Evolutionary conservation across 1,284 basidiomycete species (phyloP).

Genomic region (Ceraceosorus bombacis): DNA sequence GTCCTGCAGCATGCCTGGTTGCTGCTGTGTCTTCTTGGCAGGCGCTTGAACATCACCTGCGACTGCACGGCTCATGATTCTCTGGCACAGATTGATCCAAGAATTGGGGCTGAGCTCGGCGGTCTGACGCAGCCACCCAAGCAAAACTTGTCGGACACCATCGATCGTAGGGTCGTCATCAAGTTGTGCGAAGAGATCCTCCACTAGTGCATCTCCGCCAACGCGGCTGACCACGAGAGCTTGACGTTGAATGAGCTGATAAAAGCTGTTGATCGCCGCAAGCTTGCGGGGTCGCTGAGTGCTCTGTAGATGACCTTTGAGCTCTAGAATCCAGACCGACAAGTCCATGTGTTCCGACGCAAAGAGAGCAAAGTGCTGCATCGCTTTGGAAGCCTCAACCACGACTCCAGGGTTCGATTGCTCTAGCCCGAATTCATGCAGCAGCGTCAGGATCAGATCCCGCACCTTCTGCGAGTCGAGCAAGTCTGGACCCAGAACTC

Average conservation of each 20-base stretch:
- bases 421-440: conserved; percentile 76
- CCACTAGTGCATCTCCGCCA: conserved; percentile 86
- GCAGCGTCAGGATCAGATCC: conserved; percentile 71
- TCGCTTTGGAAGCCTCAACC: conserved; percentile 89
- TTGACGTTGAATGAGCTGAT: conserved; percentile 94
- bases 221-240: conserved; percentile 82
- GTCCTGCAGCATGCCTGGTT: conserved; percentile 54
- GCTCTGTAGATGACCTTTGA: conserved; percentile 26
- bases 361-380: conserved; percentile 95
- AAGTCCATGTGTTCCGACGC: conserved; percentile 61
- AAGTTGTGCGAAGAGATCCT: conserved; percentile 86
- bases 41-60: conserved; percentile 16
- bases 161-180: conserved; percentile 91
- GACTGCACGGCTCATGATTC: conserved; percentile 63
- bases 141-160: conserved; percentile 84
- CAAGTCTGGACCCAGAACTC: conserved; percentile 89
- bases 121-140: conserved; percentile 92
- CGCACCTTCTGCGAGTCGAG: conserved; percentile 74
- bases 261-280: conserved; percentile 87
- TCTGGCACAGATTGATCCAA: conserved; percentile 95
- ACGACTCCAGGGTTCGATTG: conserved; percentile 68
- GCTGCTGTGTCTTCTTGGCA: conserved; percentile 1
- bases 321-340: conserved; percentile 27
- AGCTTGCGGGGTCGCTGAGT: conserved; percentile 68
- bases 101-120: conserved; percentile 84